Evolutionary conservation across 1,284 basidiomycete species (phyloP).

Genomic region (Ceratobasidium sp.): DNA sequence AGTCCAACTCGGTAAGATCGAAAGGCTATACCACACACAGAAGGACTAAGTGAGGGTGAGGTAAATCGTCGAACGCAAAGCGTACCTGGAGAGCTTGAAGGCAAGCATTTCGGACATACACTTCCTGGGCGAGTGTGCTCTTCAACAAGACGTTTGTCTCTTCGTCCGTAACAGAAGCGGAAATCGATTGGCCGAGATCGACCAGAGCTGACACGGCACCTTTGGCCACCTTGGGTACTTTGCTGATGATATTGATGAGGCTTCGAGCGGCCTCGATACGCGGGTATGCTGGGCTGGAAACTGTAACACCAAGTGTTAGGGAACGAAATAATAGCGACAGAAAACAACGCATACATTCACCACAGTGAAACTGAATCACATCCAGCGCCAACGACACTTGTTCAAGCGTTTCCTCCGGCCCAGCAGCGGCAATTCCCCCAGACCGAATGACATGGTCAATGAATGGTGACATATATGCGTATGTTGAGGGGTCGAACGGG

Average conservation of each 20-base stretch:
- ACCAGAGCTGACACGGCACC: slow-evolving; percentile 86
- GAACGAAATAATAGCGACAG: neutral
- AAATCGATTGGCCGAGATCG: slow-evolving; percentile 86
- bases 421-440: slow-evolving; percentile 73
- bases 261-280: slow-evolving; percentile 75
- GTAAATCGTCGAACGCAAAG: slow-evolving; percentile 10
- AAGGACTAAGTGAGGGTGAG: slow-evolving; percentile 22
- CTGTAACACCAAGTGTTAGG: slow-evolving; percentile 57
- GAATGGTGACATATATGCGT: slow-evolving; percentile 84
- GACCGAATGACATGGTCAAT: slow-evolving; percentile 74
- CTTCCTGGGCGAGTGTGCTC: slow-evolving; percentile 88
- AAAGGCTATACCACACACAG: slow-evolving; percentile 70
- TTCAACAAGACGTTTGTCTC: slow-evolving; percentile 77
- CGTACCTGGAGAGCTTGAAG: slow-evolving; percentile 89
- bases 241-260: slow-evolving; percentile 79
- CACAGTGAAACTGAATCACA: slow-evolving; percentile 86
- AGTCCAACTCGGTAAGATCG: slow-evolving; percentile 94
- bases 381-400: slow-evolving; percentile 88
- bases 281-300: slow-evolving; percentile 76
- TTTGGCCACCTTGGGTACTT: slow-evolving; percentile 86
- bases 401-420: slow-evolving; percentile 82
- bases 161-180: slow-evolving; percentile 67
- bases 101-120: slow-evolving; percentile 88
- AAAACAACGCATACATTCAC: slow-evolving; percentile 72
- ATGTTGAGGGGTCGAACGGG: slow-evolving; percentile 87